A percentile compares a stretch with the other conserved stretches of the same genome.
These are phyloP conservation scores for Fusarium tupiense DNA, from an alignment of 2,329 filamentous ascomycete genomes.

Conservation along the genomic window DNA sequence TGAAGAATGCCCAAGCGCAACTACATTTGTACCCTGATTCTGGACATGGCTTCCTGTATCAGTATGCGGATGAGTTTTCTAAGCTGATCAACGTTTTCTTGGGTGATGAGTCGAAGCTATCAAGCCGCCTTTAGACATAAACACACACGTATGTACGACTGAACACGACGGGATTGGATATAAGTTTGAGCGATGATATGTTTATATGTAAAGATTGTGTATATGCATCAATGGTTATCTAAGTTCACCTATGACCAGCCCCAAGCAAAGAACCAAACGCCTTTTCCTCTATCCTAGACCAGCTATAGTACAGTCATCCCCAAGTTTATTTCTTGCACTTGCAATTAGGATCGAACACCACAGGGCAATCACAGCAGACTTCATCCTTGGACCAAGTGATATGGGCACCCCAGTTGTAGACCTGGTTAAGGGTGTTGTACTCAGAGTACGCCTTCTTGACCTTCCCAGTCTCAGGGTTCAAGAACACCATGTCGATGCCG, in stretches of 20 bases:
- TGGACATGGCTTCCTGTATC: slow-evolving; percentile 50
- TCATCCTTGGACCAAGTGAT: slow-evolving; percentile 32
- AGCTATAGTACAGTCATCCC: background rate
- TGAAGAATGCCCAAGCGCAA: slow-evolving; percentile 45
- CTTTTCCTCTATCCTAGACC: background rate
- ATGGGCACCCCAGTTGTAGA: slow-evolving; percentile 34
- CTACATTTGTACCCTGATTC: slow-evolving; percentile 50
- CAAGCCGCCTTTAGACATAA: slow-evolving; percentile 28
- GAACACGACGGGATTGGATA: rapidly evolving
- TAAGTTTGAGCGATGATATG: rapidly evolving
- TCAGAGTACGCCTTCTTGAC: slow-evolving; percentile 30
- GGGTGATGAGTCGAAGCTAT: slow-evolving; percentile 14
- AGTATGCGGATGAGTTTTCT: slow-evolving; percentile 47
- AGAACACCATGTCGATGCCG: slow-evolving; percentile 35
- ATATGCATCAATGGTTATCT: background rate
- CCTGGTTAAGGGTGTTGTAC: slow-evolving; percentile 39
- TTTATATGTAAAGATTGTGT: background rate
- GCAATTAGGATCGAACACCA: slow-evolving; percentile 26
- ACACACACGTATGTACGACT: background rate
- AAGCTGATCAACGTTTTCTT: slow-evolving; percentile 48
- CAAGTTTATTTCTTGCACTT: slow-evolving; percentile 20
- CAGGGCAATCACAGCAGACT: slow-evolving; percentile 35
- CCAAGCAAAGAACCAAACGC: background rate
- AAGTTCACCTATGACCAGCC: background rate
- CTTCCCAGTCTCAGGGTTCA: slow-evolving; percentile 21